Base-by-base conservation (phyloP, 2,329 filamentous ascomycete species). In the Amylocarpus encephaloides region DNA sequence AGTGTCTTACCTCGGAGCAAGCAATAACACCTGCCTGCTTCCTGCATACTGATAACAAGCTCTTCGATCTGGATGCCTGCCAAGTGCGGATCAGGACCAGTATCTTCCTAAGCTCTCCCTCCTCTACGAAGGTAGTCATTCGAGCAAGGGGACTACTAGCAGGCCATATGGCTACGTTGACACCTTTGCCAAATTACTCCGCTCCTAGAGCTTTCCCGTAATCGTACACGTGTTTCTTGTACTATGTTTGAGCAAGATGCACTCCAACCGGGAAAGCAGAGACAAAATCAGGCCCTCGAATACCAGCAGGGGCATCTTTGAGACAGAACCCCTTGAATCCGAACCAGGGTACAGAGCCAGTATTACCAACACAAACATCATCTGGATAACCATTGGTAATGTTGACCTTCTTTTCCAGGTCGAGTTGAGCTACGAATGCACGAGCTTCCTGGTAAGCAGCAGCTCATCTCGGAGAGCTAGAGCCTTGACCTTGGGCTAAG, bases 241-340 rank as follows among this genome's bases (percentile, higher is more conserved):
- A 26, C 46, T 36, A 48, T 6, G 40, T 45, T 32, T 46, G 34
- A 46, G 15, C 42, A 2, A 33, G 6, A 18, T 40, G 43, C 33
- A 46, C 40, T 22, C 32, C 86, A 6, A 80, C 76, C 2, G 81
- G 74, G 64, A 85, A 85, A 2, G 78, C 82, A 41, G 79, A 82
- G 52, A 76, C 75, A 62, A 79, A 82, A 63, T 85, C 82, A 55
- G 75, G 66, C 7, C 26, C 44, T 54, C 56, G 4, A 45, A 59
- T 33, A 54, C 52, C 5, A 56, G 52, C 55, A 56, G 51, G 42
- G 6, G 34, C 18, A 43, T 44, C 30, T 30, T 40, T 22, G 16
- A 39, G n/a, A 36, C 40, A 46, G n/a, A 44, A 43, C 36, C 40
- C 34, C 15, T 41, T 40, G 35, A 45, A 40, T 65, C 68, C 32